These are phyloP conservation scores for Gonapodya prolifera DNA, from an alignment of 192 early-diverging fungal genomes.

Conservation along the genomic window DNA sequence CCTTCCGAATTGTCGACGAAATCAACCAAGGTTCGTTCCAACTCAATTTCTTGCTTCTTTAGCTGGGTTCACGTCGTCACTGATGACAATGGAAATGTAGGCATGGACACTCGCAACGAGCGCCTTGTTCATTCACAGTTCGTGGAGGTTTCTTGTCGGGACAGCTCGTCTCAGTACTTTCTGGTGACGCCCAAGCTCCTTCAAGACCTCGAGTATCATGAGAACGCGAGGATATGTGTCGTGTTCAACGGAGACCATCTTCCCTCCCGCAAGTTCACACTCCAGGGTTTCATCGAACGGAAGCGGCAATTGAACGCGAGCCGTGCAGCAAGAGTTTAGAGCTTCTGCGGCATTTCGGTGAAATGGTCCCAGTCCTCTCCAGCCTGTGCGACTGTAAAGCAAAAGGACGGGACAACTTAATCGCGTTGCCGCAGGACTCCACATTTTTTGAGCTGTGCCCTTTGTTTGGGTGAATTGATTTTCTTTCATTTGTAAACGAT, in stretches of 20 bases:
- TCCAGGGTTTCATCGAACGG: no score
- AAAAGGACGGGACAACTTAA: no score
- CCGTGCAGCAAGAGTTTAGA: no score
- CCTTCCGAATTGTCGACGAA: conserved; percentile 98
- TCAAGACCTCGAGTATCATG: conserved; percentile 83
- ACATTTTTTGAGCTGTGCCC: no score
- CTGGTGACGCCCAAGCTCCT: conserved; percentile 97
- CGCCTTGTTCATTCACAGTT: conserved; percentile 86
- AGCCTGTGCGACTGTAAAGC: no score
- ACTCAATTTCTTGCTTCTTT: background rate
- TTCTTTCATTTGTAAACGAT: no score
- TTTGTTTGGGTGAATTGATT: no score
- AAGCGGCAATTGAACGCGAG: no score
- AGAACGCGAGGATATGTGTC: conserved; percentile 78
- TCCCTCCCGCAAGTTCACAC: conserved; percentile 31
- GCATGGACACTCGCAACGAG: conserved; percentile 97
- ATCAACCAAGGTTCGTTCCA: conserved; percentile 97
- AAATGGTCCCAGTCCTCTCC: no score
- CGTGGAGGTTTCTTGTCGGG: conserved; percentile 64
- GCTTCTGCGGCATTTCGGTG: no score
- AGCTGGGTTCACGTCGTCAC: background rate
- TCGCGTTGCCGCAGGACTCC: no score
- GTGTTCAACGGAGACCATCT: conserved; percentile 93
- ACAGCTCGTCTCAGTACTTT: conserved; percentile 68
- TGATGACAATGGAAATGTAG: no score